phyloP scores from a whole-genome alignment of 768 basidiomycete genomes.

The Boletus pseudopeckii region DNA sequence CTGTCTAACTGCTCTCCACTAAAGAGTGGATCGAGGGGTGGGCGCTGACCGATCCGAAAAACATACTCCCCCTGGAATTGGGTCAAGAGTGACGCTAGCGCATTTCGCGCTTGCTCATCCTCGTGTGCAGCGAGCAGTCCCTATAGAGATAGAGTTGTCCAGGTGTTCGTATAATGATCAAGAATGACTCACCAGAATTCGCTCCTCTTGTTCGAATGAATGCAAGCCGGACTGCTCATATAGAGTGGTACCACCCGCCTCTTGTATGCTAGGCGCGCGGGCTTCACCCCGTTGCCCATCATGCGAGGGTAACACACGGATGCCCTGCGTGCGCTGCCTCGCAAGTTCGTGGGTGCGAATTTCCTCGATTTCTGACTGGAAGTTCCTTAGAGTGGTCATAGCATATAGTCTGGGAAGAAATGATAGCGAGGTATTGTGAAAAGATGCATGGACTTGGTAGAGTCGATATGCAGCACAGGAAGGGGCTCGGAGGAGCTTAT shows the following conservation, averaged over 20 bases:
- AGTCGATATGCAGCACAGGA: conserved; percentile 2
- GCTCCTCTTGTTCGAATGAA: conserved; percentile 17
- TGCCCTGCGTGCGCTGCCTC: conserved; percentile 48
- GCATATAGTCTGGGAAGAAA: neutral
- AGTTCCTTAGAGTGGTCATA: conserved; percentile 35
- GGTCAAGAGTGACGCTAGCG: conserved; percentile 64
- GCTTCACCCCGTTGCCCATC: conserved; percentile 49
- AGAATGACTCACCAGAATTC: conserved; percentile 14
- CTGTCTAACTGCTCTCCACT: conserved; percentile 45
- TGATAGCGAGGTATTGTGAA: neutral
- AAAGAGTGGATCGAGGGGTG: conserved; percentile 55
- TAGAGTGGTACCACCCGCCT: neutral
- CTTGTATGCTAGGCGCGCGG: conserved; percentile 5
- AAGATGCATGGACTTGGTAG: conserved; percentile 15
- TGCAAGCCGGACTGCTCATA: neutral
- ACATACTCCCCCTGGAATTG: conserved; percentile 71
- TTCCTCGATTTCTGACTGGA: conserved; percentile 74
- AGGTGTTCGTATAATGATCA: neutral
- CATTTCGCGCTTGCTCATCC: conserved; percentile 57
- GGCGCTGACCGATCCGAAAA: conserved; percentile 67
- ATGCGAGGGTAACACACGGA: conserved; percentile 13
- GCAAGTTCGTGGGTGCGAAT: conserved; percentile 65
- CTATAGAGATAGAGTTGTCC: conserved; percentile 19
- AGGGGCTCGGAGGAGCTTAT: neutral
- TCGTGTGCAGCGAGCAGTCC: conserved; percentile 42